Evolutionary conservation across 177 flowering plant species (phyloP), one percentile per base, ranked within the genome.

Genomic region (Tripterygium wilfordii): DNA sequence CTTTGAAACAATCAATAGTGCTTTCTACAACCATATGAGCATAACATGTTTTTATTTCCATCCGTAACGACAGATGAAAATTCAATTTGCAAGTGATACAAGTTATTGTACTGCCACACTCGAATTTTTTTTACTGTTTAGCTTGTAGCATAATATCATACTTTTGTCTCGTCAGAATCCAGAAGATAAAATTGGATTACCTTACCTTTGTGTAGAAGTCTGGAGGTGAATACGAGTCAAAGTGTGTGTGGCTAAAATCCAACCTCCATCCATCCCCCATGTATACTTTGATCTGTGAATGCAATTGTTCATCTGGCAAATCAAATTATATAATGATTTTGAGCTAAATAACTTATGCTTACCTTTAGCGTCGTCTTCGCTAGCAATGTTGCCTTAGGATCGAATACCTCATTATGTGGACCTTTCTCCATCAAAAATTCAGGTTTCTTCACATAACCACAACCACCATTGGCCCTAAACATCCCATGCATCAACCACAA

Each of bases 401-500:
- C 74, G 32, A 75, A 79, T 6, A 79, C 68, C 48, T 70, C 64
- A 31, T 57, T 37, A 16, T 44, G 2, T 25, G 76, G 58, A 44
- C 60, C 77, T 22, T 42, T 58, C 16, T 33, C 40, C 75, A 74
- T 64, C 39, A 79, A 39, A 48, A 79, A 64, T 6, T 64, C 74
- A 26, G 90, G 90, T 27, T 80, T 83, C 51, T 71, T 77, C 33
- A 83, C 69, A 57, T 78, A 79, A 14, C 90, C 86, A 63, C 86
- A 80, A 7, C 80, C 84, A 37, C 90, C 90, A 65, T 84, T 81
- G 19, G 86, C 75, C 60, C 74, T 77, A 39, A 84, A 84, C 88
- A 84, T 79, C 35, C 86, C 94, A 12, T 82, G 82, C 88, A 82
- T 82, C 66, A 74, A 50, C 84, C 86, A 77, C 4, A 82, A 77